phyloP scores from a whole-genome alignment of 768 basidiomycete species.

The Russula dissimulans region DNA sequence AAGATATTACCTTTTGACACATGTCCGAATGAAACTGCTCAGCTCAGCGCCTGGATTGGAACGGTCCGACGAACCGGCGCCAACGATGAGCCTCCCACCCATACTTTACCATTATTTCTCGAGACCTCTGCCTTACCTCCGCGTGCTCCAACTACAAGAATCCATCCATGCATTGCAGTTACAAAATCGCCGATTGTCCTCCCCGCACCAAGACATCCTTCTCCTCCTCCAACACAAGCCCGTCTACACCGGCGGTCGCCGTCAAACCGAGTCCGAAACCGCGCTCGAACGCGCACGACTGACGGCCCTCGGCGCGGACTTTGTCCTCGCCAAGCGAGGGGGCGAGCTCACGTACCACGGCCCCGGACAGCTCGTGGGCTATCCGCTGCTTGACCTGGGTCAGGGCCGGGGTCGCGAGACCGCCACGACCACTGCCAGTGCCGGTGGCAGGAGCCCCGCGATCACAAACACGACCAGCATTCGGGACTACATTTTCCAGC shows the following conservation, averaged over 20 bases:
- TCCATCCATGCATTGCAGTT: conserved; percentile 60
- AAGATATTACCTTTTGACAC: too few species aligned
- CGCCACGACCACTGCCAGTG: conserved; percentile 24
- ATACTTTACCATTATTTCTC: conserved; percentile 72
- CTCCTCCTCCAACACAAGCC: conserved; percentile 85
- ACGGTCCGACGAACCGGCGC: too few species aligned
- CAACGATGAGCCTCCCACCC: conserved; percentile 35
- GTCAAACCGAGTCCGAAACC: conserved; percentile 59
- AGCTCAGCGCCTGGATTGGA: too few species aligned
- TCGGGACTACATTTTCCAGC: conserved; percentile 74
- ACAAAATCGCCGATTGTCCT: conserved; percentile 33
- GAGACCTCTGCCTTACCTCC: conserved; percentile 67
- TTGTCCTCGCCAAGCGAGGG: conserved; percentile 71
- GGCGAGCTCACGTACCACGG: conserved; percentile 97
- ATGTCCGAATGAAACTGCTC: too few species aligned
- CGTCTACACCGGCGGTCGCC: conserved; percentile 90
- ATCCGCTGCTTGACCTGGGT: conserved; percentile 86
- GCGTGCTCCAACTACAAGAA: conserved; percentile 63
- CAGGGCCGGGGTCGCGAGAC: conserved; percentile 16
- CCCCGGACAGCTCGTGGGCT: conserved; percentile 94
- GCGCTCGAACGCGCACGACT: conserved; percentile 55
- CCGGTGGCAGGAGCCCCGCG: conserved; percentile 38
- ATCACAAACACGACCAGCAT: conserved; percentile 35
- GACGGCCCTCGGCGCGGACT: conserved; percentile 77
- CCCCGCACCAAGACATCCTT: conserved; percentile 47